These are phyloP conservation scores for Vanrija sp. DNA, from an alignment of 1,284 basidiomycete genomes.

Conservation along the genomic window DNA sequence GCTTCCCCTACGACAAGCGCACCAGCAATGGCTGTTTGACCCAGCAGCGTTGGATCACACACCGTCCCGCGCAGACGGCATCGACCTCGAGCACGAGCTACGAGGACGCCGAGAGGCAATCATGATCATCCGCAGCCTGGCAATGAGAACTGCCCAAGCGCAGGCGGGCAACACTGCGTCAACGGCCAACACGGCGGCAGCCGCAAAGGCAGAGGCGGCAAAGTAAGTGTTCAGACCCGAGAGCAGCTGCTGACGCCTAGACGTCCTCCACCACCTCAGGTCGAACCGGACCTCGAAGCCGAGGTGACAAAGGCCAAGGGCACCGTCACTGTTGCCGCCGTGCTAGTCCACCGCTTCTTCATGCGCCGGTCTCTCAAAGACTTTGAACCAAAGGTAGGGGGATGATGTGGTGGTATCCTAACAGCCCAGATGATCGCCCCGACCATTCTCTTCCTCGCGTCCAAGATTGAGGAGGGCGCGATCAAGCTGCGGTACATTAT, in stretches of 20 bases:
- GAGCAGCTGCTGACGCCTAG: not conserved
- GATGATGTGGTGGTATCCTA: not conserved
- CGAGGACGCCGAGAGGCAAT: slow-evolving; percentile 27
- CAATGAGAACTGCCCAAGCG: slow-evolving; percentile 7
- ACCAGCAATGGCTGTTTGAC: slow-evolving; percentile 40
- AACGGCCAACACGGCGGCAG: too few relatives aligned
- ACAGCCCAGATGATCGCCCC: slow-evolving; percentile 73
- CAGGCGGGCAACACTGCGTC: too few relatives aligned
- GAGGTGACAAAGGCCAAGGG: slow-evolving; percentile 20
- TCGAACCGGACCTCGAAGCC: slow-evolving; percentile 11
- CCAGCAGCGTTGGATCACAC: slow-evolving; percentile 21
- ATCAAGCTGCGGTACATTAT: slow-evolving; percentile 39
- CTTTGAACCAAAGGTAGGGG: slow-evolving; percentile 54
- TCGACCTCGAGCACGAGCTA: slow-evolving; percentile 28
- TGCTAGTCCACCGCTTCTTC: slow-evolving; percentile 90
- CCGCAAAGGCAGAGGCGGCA: too few relatives aligned
- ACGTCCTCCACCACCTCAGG: not conserved
- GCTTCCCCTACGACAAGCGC: slow-evolving; percentile 24
- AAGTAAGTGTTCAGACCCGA: too few relatives aligned
- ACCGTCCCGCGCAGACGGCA: slow-evolving; percentile 30
- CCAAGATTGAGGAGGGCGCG: slow-evolving; percentile 59
- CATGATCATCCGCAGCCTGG: slow-evolving; percentile 9
- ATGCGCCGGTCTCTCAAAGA: slow-evolving; percentile 86
- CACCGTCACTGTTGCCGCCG: slow-evolving; percentile 71
- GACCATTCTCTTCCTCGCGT: slow-evolving; percentile 83